Conservation (phyloP, 805 yeast genomes). For the Pichia phayaonensis region DNA sequence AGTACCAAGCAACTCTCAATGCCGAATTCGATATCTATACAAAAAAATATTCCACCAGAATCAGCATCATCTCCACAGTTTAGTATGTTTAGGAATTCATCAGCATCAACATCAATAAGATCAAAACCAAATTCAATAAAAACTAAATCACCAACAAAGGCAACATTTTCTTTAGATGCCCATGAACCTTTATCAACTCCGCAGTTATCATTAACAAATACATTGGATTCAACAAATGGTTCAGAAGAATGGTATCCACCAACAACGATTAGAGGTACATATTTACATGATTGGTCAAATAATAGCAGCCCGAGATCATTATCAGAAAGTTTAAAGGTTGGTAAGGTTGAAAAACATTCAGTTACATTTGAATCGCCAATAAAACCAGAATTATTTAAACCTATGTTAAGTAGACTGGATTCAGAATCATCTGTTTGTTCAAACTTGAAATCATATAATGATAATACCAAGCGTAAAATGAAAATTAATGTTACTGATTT, state of each 20-base stretch:
- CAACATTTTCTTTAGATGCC: neutral
- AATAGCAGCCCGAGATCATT: slow-evolving; percentile 5
- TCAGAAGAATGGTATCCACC: slow-evolving; percentile 8
- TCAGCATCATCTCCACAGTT: slow-evolving; percentile 1
- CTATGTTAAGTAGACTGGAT: neutral
- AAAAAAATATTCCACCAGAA: neutral
- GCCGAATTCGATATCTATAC: neutral
- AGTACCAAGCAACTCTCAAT: neutral
- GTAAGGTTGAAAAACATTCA: neutral
- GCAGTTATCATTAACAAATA: neutral
- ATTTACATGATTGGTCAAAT: slow-evolving; percentile 24
- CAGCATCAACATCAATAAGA: neutral
- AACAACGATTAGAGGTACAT: slow-evolving; percentile 26
- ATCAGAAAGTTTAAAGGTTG: slow-evolving; percentile 6
- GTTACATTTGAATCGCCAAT: neutral
- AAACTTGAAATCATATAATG: neutral
- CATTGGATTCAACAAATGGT: neutral
- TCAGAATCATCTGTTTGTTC: neutral
- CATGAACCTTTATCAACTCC: neutral
- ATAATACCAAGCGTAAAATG: neutral
- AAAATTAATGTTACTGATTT: neutral
- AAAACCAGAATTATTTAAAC: neutral
- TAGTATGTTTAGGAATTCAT: neutral
- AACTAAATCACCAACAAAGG: slow-evolving; percentile 1
- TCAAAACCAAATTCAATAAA: neutral